A percentile compares a stretch with the other conserved stretches of the same genome.
Evolutionary conservation across 805 yeast genomes (phyloP).

Genomic region (Barnettozyma wickerhamii): DNA sequence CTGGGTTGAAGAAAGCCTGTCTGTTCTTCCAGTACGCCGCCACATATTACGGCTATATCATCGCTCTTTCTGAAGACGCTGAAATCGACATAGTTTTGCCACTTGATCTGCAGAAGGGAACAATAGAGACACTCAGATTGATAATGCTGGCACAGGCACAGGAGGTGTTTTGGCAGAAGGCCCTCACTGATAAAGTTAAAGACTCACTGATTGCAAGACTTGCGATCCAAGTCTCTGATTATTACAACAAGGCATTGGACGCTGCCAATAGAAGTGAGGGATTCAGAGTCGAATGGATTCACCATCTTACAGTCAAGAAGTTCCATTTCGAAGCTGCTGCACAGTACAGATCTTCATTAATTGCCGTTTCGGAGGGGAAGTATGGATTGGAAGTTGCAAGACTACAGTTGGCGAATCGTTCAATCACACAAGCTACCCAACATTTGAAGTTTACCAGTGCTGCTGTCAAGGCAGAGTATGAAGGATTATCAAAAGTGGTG

Average conservation of each 20-base stretch:
- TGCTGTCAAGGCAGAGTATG: slow-evolving; percentile 46
- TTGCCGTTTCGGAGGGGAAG: slow-evolving; percentile 41
- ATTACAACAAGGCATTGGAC: slow-evolving; percentile 44
- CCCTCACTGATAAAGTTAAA: slow-evolving; percentile 45
- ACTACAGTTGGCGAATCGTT: slow-evolving; percentile 38
- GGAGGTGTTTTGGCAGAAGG: slow-evolving; percentile 79
- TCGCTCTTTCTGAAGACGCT: slow-evolving; percentile 39
- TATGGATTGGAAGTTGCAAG: slow-evolving; percentile 72
- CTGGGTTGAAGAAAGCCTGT: slow-evolving; percentile 60
- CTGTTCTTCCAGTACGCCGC: slow-evolving; percentile 67
- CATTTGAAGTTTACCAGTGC: slow-evolving; percentile 38
- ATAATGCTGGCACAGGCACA: slow-evolving; percentile 82
- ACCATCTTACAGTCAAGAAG: slow-evolving; percentile 54
- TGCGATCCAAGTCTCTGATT: slow-evolving; percentile 56
- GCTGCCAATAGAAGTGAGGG: slow-evolving; percentile 45
- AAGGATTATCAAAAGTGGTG: slow-evolving; percentile 44
- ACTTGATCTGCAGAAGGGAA: slow-evolving; percentile 45
- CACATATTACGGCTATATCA: slow-evolving; percentile 66
- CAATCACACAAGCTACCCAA: slow-evolving; percentile 34
- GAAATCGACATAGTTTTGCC: slow-evolving; percentile 26
- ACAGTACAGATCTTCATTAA: slow-evolving; percentile 54
- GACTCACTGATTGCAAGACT: slow-evolving; percentile 61
- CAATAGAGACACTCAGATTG: slow-evolving; percentile 45
- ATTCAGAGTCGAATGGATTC: slow-evolving; percentile 59
- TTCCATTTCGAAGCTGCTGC: slow-evolving; percentile 71